Evolutionary conservation across 441 rosid species (phyloP), one percentile per base, ranked within the genome.

Genomic region (Mallotus repandus): DNA sequence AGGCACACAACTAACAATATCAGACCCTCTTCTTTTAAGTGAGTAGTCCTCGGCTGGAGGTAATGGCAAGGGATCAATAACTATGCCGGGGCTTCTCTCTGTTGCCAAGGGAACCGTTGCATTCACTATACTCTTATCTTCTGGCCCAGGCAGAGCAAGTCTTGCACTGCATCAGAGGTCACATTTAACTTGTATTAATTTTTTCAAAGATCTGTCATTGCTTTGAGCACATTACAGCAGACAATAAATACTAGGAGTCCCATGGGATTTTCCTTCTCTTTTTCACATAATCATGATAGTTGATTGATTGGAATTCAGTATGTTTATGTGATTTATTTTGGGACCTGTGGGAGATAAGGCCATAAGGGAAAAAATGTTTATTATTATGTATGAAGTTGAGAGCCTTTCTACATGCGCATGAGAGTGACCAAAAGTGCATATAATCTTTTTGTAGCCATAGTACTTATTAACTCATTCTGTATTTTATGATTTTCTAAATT

Each of bases 81-180:
- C 78, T 77, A 76, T 60, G 57, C 74, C 48, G 12, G 83, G 78
- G 70, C 73, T 81, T 74, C 70, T 81, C 68, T 77, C 81, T 38
- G 82, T 69, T 68, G 67, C 61, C 53, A 77, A 78, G 63, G 87
- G 86, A 81, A 70, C 73, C 67, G 78, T 74, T 63, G 90, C 76
- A 83, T 78, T 75, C 54, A 88, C 83, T 78, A 89, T 76, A 72
- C 82, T 81, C 80, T 80, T 91, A 69, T 89, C 94, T 71, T 89
- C 97, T 79, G 97, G 92, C 21, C 91, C 98, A 61, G 98, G 97
- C 69, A 96, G 82, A 63, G 95, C 91, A 76, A 96, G 93, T 80
- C 97, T 92, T 70, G 99, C 97, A 84, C 99, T 96, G 89, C 83
- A 73, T 68, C 74, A 76, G 41, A 66, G 63, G 82, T 63, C 53